phyloP scores from a whole-genome alignment of 768 basidiomycete genomes.

The Panaeolus cyanescens region DNA sequence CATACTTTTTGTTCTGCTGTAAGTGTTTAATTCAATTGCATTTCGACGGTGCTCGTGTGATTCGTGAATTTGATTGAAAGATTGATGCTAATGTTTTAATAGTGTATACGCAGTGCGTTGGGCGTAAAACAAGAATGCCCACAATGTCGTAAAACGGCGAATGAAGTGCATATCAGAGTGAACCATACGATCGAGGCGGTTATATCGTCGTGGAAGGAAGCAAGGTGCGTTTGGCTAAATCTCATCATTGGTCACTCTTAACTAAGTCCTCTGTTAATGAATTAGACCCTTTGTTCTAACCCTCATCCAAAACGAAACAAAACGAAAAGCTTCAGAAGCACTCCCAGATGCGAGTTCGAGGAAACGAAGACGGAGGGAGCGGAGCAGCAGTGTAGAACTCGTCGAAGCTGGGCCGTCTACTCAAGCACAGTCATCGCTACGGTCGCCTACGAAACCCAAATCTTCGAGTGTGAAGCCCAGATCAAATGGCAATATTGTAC shows the following conservation, averaged over 20 bases:
- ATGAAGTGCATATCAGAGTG: conserved; percentile 65
- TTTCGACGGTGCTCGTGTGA: neutral
- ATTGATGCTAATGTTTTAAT: no score
- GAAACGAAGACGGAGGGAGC: conserved; percentile 35
- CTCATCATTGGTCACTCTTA: neutral
- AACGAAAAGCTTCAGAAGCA: conserved; percentile 5
- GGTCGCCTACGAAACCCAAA: conserved; percentile 11
- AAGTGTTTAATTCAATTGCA: conserved; percentile 21
- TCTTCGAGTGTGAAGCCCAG: conserved; percentile 16
- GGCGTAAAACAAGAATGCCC: conserved; percentile 70
- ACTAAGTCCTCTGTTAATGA: conserved; percentile 2
- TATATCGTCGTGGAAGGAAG: conserved; percentile 68
- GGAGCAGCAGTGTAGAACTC: neutral
- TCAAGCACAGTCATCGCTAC: neutral
- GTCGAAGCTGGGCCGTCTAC: neutral
- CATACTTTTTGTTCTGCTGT: conserved; percentile 85
- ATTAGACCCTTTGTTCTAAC: conserved; percentile 45
- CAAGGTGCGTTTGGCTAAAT: conserved; percentile 49
- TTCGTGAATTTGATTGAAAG: neutral
- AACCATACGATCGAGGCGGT: conserved; percentile 73
- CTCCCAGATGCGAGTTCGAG: conserved; percentile 16
- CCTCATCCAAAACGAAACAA: conserved; percentile 37
- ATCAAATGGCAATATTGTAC: conserved; percentile 16
- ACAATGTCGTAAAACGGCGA: conserved; percentile 57
- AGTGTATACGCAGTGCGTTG: conserved; percentile 75